Conservation (phyloP, 2,329 filamentous ascomycete species). For the Trichoderma atroviride region DNA sequence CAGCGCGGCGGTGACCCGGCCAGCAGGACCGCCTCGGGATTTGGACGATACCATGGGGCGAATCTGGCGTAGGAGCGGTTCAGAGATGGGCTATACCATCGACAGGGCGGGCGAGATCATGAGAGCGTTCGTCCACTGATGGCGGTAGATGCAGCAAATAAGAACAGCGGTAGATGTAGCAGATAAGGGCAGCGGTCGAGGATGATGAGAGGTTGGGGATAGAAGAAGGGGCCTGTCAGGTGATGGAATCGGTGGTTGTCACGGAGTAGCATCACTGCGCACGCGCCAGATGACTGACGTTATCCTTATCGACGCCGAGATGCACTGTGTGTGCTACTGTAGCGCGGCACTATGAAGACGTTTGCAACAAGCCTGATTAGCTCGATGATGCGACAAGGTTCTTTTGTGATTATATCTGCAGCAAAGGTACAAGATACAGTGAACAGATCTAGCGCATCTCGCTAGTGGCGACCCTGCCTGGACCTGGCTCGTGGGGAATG, state of each 20-base stretch:
- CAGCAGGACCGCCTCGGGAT: slow-evolving; percentile 55
- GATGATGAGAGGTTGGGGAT: not conserved
- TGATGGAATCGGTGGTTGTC: slow-evolving; percentile 23
- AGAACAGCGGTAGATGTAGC: not conserved
- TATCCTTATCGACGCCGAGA: slow-evolving; percentile 10
- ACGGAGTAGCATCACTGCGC: slow-evolving; percentile 20
- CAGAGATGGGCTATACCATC: slow-evolving; percentile 26
- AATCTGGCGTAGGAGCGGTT: not conserved
- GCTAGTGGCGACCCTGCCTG: not conserved
- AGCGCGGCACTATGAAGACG: not conserved
- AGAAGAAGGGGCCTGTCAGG: slow-evolving; percentile 22
- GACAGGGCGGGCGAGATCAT: slow-evolving; percentile 2
- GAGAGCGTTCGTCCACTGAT: not conserved
- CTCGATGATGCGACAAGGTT: not conserved
- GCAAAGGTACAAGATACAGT: not conserved
- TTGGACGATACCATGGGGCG: slow-evolving; percentile 28
- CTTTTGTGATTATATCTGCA: fast-evolving
- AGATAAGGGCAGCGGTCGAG: not conserved
- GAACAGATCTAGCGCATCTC: not conserved
- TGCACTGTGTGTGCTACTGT: slow-evolving; percentile 21
- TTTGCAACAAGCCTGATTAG: slow-evolving; percentile 18
- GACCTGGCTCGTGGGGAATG: not conserved
- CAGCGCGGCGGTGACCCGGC: slow-evolving; percentile 64
- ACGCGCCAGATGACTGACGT: slow-evolving; percentile 26
- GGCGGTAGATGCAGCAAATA: not conserved